These are phyloP conservation scores for Calvatia gigantea DNA, from an alignment of 768 basidiomycete species.

Conservation along the genomic window DNA sequence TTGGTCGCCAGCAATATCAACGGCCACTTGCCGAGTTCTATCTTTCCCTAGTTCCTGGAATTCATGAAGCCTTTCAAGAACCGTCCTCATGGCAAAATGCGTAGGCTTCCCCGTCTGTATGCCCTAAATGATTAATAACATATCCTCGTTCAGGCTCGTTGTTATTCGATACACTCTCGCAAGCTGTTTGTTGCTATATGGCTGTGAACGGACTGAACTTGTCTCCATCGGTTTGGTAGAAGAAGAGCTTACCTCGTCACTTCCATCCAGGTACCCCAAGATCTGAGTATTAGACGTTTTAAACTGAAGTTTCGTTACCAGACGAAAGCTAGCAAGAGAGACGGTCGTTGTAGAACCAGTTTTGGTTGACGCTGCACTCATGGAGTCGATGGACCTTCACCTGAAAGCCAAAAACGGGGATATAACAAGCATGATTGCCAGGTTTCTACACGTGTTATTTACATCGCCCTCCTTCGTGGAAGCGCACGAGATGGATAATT, in stretches of 20 bases:
- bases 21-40: slow-evolving; percentile 46
- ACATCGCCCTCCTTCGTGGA: slow-evolving; percentile 59
- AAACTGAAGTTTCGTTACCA: slow-evolving; percentile 19
- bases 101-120: slow-evolving; percentile 30
- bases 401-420: slow-evolving; percentile 45
- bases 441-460: slow-evolving; percentile 60
- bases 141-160: slow-evolving; percentile 26
- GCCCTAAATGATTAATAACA: background rate
- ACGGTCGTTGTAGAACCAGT: slow-evolving; percentile 51
- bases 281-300: background rate
- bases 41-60: slow-evolving; percentile 32
- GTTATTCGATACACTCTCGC: slow-evolving; percentile 64
- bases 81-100: slow-evolving; percentile 24
- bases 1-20: slow-evolving; percentile 59
- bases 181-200: slow-evolving; percentile 60
- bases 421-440: slow-evolving; percentile 49
- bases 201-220: slow-evolving; percentile 54
- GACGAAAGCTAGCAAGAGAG: slow-evolving; percentile 45
- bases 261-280: slow-evolving; percentile 52
- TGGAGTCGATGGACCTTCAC: slow-evolving; percentile 51
- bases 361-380: slow-evolving; percentile 54
- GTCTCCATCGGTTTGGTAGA: slow-evolving; percentile 42
- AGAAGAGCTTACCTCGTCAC: slow-evolving; percentile 41
- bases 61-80: slow-evolving; percentile 34
- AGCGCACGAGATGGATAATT: slow-evolving; percentile 68